Evolutionary conservation across 345 rosid species (phyloP), one percentile per base, ranked within the genome.

Genomic region (Cardamine chenopodiifolia): DNA sequence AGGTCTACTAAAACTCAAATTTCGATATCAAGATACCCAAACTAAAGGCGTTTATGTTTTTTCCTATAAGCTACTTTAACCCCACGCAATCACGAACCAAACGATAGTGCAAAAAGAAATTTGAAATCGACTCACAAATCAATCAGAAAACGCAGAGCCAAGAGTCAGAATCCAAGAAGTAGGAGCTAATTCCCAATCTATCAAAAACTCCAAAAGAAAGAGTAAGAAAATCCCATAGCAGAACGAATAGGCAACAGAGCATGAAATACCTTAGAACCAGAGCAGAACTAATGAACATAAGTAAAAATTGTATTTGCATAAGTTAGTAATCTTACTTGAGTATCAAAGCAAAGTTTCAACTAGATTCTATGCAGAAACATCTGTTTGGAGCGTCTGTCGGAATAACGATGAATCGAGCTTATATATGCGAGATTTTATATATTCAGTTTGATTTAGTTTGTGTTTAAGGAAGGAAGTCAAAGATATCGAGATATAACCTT

Each of bases 401-500:
- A 62, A 70, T 25, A 2, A 23, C 29, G 62, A 28, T 53, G 69
- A 52, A 25, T 7, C 2, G 47, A 62, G 62, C 18, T 62, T 25
- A 63, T 70, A 54, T 62, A 76, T 63, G 23, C 40, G 42, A 63
- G 28, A 50, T 44, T 62, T 17, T 70, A 53, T 19, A 70, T 56
- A 49, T 44, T 53, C 65, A 68, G 34, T 39, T 63, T 76, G 66
- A 77, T 75, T 50, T 61, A 63, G 67, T 63, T 47, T 70, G 34
- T 34, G 52, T 25, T 47, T 63, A 63, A 47, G 80, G 71, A 77
- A 56, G 34, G 61, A 35, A 56, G 31, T 73, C 45, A 56, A 63
- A 77, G 66, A 75, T 75, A 35, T 29, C 68, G 61, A 70, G 13
- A 70, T 62, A 68, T 76, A 59, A 35, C 60, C 71, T 22, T 62